phyloP scores from a whole-genome alignment of 2,329 filamentous ascomycete genomes.

The Diaporthe sp. region DNA sequence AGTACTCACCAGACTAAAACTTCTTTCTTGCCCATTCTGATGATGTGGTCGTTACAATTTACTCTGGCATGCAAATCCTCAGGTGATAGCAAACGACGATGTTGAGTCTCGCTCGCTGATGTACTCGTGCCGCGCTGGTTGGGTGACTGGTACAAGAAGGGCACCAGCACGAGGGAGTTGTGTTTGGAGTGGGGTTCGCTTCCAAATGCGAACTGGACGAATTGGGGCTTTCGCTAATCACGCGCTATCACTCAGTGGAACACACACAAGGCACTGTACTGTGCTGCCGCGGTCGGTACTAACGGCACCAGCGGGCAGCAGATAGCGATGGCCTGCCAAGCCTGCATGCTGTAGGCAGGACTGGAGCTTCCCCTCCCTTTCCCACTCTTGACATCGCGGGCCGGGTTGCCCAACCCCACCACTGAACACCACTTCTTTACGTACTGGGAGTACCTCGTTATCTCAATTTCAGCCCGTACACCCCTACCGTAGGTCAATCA shows the following conservation, averaged over 20 bases:
- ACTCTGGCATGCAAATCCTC: background rate
- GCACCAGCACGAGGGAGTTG: background rate
- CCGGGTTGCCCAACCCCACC: background rate
- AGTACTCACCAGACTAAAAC: conserved; percentile 44
- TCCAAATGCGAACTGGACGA: too few relatives aligned
- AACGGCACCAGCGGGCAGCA: background rate
- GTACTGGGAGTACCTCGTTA: background rate
- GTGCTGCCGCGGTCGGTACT: background rate
- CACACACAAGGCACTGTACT: background rate
- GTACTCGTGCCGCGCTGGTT: background rate
- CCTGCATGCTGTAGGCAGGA: too few relatives aligned
- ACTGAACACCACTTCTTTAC: background rate
- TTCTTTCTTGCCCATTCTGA: conserved; percentile 46
- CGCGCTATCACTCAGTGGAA: background rate
- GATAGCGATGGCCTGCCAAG: conserved; percentile 7
- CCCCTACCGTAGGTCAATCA: background rate
- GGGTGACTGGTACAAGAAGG: background rate
- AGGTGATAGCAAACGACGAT: background rate
- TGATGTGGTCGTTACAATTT: background rate
- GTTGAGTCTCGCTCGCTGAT: background rate
- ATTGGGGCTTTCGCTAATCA: background rate
- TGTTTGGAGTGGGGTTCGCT: background rate
- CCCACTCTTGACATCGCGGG: conserved; percentile 30
- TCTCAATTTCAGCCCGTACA: background rate
- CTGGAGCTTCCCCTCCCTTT: conserved; percentile 34